Evolutionary conservation across 2,329 filamentous ascomycete genomes (phyloP).

Genomic region (Clonostachys rosea): DNA sequence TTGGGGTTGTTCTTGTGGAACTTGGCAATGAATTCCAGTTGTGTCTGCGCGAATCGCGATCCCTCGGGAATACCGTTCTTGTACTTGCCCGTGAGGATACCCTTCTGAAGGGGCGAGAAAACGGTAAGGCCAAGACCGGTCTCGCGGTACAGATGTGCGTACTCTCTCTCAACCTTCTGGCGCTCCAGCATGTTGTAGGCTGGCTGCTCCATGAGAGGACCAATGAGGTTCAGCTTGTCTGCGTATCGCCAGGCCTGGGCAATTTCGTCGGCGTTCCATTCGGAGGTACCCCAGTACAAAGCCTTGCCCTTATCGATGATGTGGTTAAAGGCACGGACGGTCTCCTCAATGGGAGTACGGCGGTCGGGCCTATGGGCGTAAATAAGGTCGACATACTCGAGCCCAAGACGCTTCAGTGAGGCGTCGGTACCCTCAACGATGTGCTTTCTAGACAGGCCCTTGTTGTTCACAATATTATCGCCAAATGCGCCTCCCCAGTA

Average conservation of each 20-base stretch:
- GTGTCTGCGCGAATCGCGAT: conserved; percentile 51
- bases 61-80: conserved; percentile 56
- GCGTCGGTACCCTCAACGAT: conserved; percentile 61
- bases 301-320: conserved; percentile 64
- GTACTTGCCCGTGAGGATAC: conserved; percentile 64
- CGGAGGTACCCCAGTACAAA: conserved; percentile 67
- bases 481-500: conserved; percentile 61
- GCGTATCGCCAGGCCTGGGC: conserved; percentile 57
- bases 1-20: conserved; percentile 39
- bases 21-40: conserved; percentile 50
- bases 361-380: conserved; percentile 67
- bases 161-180: conserved; percentile 60
- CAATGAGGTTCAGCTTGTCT: conserved; percentile 55
- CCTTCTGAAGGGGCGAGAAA: conserved; percentile 53
- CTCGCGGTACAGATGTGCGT: conserved; percentile 53
- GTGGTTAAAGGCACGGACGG: conserved; percentile 66
- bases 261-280: conserved; percentile 65
- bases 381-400: conserved; percentile 63
- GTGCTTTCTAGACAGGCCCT: conserved; percentile 65
- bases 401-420: conserved; percentile 50
- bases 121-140: conserved; percentile 57
- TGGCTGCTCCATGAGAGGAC: conserved; percentile 63
- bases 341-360: conserved; percentile 66
- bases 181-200: conserved; percentile 61
- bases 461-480: conserved; percentile 60